Percentiles rank a stretch among this genome's conserved stretches.
phyloP scores from a whole-genome alignment of 345 rosid species.

The Sonneratia caseolaris region DNA sequence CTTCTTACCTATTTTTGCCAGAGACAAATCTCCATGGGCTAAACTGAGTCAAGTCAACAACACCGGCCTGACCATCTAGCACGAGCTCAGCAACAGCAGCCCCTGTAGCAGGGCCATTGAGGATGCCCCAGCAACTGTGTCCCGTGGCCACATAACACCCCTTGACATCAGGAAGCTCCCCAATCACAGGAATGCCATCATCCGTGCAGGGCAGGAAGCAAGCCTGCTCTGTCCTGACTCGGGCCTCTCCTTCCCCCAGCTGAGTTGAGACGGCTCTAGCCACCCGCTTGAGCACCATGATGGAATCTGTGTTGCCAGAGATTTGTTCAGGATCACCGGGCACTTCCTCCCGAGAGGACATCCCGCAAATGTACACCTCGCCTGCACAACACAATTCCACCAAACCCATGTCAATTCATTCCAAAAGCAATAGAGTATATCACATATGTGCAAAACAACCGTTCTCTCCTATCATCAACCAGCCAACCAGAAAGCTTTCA shows the following conservation, averaged over 20 bases:
- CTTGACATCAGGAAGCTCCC: constrained; percentile 58
- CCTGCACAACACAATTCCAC: constrained; percentile 26
- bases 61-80: constrained; percentile 44
- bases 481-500: too few relatives aligned
- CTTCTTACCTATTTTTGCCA: not conserved
- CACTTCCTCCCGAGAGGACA: constrained; percentile 61
- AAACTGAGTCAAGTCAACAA: constrained; percentile 58
- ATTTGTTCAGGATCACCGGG: constrained; percentile 75
- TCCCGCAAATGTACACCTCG: constrained; percentile 87
- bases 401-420: not conserved
- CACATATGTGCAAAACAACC: not conserved
- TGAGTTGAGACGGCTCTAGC: constrained; percentile 64
- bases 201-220: constrained; percentile 82
- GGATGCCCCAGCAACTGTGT: constrained; percentile 88
- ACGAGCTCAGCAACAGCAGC: constrained; percentile 80
- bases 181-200: constrained; percentile 60
- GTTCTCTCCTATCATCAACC: too few relatives aligned
- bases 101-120: constrained; percentile 87
- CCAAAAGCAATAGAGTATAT: not conserved
- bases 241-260: constrained; percentile 44
- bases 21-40: constrained; percentile 58
- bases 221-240: constrained; percentile 76
- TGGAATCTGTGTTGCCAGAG: constrained; percentile 48
- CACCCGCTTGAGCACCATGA: constrained; percentile 60
- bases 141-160: constrained; percentile 80